These are phyloP conservation scores for Kodamaea hsintzibuensis DNA, from an alignment of 805 yeast species.

Conservation along the genomic window DNA sequence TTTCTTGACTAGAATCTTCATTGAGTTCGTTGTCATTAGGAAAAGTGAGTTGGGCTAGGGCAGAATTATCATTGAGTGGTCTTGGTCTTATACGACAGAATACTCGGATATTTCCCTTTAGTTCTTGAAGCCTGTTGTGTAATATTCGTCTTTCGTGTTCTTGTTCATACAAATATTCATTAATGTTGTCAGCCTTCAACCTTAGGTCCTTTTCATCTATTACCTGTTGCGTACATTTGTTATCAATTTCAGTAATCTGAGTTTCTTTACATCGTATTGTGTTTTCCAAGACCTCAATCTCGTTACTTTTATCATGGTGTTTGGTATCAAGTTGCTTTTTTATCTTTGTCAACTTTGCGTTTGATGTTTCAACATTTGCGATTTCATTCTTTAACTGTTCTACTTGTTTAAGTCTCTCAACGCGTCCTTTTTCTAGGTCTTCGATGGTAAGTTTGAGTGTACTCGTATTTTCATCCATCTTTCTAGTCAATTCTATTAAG, in stretches of 20 bases:
- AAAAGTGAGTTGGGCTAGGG: conserved; percentile 16
- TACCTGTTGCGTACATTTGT: conserved; percentile 6
- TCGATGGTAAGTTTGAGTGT: conserved; percentile 13
- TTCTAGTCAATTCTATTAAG: conserved; percentile 13
- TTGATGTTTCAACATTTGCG: conserved; percentile 2
- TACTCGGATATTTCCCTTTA: conserved; percentile 90
- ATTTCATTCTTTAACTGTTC: conserved; percentile 5
- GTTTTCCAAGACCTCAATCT: conserved; percentile 16
- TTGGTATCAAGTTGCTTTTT: conserved; percentile 7
- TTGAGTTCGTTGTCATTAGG: conserved; percentile 26
- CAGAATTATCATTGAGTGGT: conserved; percentile 44
- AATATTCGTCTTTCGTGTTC: conserved; percentile 60
- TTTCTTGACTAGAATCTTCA: conserved; percentile 37
- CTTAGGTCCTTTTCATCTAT: conserved; percentile 9
- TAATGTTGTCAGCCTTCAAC: conserved; percentile 11
- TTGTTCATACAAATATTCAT: conserved; percentile 42
- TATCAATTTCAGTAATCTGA: conserved; percentile 11
- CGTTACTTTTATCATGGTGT: conserved; percentile 14
- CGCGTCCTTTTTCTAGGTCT: conserved; percentile 7
- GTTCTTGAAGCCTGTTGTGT: conserved; percentile 77
- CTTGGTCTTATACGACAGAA: conserved; percentile 86
- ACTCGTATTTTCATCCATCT: conserved; percentile 18
- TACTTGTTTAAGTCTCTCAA: conserved; percentile 7
- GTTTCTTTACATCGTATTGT: conserved; percentile 12
- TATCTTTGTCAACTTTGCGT: background rate